Percentiles rank a stretch among this genome's conserved stretches.
Evolutionary conservation across 352 stramenopile genomes (phyloP).

Genomic region (Pythium brachiatum): DNA sequence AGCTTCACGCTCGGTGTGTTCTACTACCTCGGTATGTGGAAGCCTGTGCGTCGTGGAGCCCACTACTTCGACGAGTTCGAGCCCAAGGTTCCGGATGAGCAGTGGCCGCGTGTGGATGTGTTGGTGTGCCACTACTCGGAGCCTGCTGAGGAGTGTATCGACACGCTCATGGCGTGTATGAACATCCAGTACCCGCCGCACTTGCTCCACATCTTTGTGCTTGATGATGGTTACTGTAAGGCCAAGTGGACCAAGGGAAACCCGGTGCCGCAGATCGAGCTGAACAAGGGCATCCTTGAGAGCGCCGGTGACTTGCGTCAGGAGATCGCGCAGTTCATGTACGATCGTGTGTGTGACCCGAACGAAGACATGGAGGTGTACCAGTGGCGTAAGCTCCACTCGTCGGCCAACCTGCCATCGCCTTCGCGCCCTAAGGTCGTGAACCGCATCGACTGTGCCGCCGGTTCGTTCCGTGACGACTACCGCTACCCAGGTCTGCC

Average conservation of each 20-base stretch:
- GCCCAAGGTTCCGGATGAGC: conserved; percentile 41
- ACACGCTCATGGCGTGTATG: conserved; percentile 50
- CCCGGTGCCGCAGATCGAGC: conserved; percentile 33
- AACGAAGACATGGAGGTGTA: conserved; percentile 86
- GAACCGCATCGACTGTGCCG: conserved; percentile 64
- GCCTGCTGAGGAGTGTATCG: conserved; percentile 43
- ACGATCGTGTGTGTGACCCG: conserved; percentile 77
- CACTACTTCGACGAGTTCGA: conserved; percentile 54
- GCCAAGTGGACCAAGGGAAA: conserved; percentile 46
- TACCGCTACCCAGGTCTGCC: conserved; percentile 77
- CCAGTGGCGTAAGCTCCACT: conserved; percentile 82
- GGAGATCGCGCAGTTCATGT: conserved; percentile 85
- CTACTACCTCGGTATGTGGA: conserved; percentile 54
- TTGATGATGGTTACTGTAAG: conserved; percentile 54
- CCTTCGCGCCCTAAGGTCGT: conserved; percentile 61
- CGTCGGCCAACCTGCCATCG: conserved; percentile 73
- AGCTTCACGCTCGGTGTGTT: conserved; percentile 37
- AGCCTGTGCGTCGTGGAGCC: conserved; percentile 42
- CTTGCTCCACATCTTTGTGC: conserved; percentile 42
- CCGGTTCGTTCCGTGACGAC: conserved; percentile 81
- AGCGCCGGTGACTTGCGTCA: conserved; percentile 75
- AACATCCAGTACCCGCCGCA: conserved; percentile 56
- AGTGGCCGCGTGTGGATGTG: conserved; percentile 45
- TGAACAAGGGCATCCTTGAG: conserved; percentile 59
- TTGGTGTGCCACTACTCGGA: conserved; percentile 57